phyloP scores from a whole-genome alignment of 495 filamentous ascomycete species.

The Penicillium subrubescens region DNA sequence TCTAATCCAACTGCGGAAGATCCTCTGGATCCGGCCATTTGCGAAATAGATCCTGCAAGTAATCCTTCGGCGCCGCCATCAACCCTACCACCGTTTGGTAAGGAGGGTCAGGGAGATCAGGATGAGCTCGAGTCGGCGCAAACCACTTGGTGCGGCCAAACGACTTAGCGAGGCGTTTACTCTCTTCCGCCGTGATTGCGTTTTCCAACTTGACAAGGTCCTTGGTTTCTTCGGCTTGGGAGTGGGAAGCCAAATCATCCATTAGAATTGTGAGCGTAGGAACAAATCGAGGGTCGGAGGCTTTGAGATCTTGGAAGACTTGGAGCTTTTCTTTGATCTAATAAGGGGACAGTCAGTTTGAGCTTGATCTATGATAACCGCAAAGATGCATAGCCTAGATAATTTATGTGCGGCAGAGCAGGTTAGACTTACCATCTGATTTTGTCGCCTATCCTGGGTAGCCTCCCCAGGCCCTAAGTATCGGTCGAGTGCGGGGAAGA shows the following conservation, averaged over 20 bases:
- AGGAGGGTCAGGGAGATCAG: constrained; percentile 33
- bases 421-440: constrained; percentile 47
- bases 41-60: constrained; percentile 35
- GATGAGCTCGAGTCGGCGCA: constrained; percentile 60
- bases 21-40: constrained; percentile 31
- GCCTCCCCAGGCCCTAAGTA: constrained; percentile 51
- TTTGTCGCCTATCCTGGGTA: constrained; percentile 58
- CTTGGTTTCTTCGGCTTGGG: constrained; percentile 58
- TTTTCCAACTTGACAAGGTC: constrained; percentile 58
- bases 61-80: constrained; percentile 37
- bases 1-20: constrained; percentile 1
- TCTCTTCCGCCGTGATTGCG: constrained; percentile 39
- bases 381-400: not conserved
- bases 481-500: constrained; percentile 68
- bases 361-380: not conserved
- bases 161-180: constrained; percentile 47
- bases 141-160: constrained; percentile 64
- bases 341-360: constrained; percentile 12
- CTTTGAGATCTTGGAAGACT: constrained; percentile 56
- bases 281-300: constrained; percentile 49
- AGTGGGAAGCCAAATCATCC: constrained; percentile 53
- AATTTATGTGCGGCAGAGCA: not conserved
- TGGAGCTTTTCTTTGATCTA: constrained; percentile 65
- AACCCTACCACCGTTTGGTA: constrained; percentile 33
- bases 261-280: constrained; percentile 56